Base-by-base conservation (phyloP, 140 eudicot species). In the Senecio squalidus region DNA sequence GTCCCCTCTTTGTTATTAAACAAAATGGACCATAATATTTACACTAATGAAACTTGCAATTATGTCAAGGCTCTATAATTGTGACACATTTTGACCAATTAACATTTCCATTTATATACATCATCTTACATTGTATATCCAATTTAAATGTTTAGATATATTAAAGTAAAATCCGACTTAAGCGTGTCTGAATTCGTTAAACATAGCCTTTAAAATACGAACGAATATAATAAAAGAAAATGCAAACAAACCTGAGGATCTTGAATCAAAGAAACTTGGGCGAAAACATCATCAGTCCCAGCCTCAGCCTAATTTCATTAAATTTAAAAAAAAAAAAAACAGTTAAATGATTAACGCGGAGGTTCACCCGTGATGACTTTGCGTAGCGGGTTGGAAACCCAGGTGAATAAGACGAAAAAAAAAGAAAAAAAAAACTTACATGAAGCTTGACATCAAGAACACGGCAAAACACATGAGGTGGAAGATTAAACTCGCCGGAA, bases 361-460 rank as follows among this genome's bases (percentile, higher is more conserved):
- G 26, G 58, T 13, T n/a, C n/a, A n/a, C n/a, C n/a, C n/a, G n/a
- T n/a, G n/a, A n/a, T n/a, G n/a, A n/a, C n/a, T n/a, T n/a, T n/a
- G n/a, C n/a, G n/a, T n/a, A n/a, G n/a, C n/a, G n/a, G n/a, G n/a
- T n/a, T n/a, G n/a, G n/a, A n/a, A n/a, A n/a, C n/a, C n/a, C n/a
- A n/a, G n/a, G n/a, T n/a, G n/a, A n/a, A n/a, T n/a, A n/a, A n/a
- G n/a, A n/a, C n/a, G n/a, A 5, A 26, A 3, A 8, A 10, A 16
- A 53, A 33, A 41, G 13, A 71, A 4, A 3, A 18, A 55, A 10
- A 14, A 39, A 69, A 68, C 87, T 64, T 64, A 93, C 99, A 74
- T 82, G 95, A 64, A 93, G 96, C 58, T 88, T 82, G 34, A 93
- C 96, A 64, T 93, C 94, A 28, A 82, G 62, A 67, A 93, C 99